phyloP scores from a whole-genome alignment of 345 rosid genomes.

The Salix arbutifolia region DNA sequence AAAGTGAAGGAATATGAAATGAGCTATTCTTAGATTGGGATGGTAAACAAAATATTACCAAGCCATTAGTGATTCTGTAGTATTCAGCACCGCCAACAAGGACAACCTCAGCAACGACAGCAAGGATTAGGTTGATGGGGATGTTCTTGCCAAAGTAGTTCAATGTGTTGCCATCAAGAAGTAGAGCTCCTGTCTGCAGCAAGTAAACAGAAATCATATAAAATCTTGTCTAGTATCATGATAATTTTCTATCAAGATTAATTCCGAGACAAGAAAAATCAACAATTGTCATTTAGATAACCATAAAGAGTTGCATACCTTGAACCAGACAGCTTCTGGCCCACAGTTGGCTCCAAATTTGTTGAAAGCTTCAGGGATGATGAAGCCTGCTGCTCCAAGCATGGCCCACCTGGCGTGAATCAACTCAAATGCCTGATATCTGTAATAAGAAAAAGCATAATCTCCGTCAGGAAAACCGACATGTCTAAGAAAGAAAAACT shows the following conservation, averaged over 20 bases:
- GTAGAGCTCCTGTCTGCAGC: slow-evolving; percentile 93
- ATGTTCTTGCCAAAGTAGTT: slow-evolving; percentile 88
- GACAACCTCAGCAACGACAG: slow-evolving; percentile 75
- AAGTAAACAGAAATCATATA: not conserved
- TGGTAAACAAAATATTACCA: slow-evolving; percentile 42
- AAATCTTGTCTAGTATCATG: not conserved
- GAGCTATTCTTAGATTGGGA: not conserved
- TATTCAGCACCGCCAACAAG: slow-evolving; percentile 97
- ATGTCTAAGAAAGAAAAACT: not conserved
- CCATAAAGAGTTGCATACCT: slow-evolving; percentile 35
- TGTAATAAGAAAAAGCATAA: slow-evolving; percentile 13
- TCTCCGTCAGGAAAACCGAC: not conserved
- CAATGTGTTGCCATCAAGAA: slow-evolving; percentile 92
- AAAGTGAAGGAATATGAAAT: not conserved
- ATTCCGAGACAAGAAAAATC: not conserved
- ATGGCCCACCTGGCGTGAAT: slow-evolving; percentile 97
- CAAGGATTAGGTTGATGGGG: slow-evolving; percentile 78
- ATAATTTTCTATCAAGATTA: not conserved
- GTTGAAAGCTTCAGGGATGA: slow-evolving; percentile 94
- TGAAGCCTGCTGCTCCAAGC: slow-evolving; percentile 96
- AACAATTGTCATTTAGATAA: not conserved
- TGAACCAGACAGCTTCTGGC: slow-evolving; percentile 98
- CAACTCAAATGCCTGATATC: slow-evolving; percentile 90
- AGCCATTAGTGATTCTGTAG: slow-evolving; percentile 85
- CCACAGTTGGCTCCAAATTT: slow-evolving; percentile 97